A percentile compares a stretch with the other conserved stretches of the same genome.
Evolutionary conservation across 2,329 filamentous ascomycete genomes (phyloP).

Genomic region (Fusarium abutilonis): DNA sequence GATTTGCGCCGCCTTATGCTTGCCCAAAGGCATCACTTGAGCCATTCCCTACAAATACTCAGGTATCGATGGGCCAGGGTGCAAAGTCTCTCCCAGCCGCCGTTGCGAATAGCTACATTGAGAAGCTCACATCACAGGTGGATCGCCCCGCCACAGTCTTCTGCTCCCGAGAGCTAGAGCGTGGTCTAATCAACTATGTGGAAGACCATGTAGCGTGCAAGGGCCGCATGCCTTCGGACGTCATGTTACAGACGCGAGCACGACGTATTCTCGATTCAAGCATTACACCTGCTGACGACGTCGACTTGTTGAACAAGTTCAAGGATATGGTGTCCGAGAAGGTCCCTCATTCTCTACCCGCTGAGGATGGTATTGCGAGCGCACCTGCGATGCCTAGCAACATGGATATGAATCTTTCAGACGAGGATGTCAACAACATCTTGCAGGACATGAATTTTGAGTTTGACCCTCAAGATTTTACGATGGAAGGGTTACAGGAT

Average conservation of each 20-base stretch:
- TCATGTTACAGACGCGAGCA: constrained; percentile 58
- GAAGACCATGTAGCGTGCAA: constrained; percentile 51
- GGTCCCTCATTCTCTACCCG: constrained; percentile 32
- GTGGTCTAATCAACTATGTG: constrained; percentile 62
- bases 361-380: constrained; percentile 5
- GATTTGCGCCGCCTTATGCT: constrained; percentile 66
- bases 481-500: constrained; percentile 45
- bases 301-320: constrained; percentile 63
- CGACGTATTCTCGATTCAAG: constrained; percentile 58
- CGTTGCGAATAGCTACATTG: constrained; percentile 61
- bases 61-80: constrained; percentile 50
- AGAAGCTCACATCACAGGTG: constrained; percentile 56
- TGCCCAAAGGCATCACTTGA: constrained; percentile 55
- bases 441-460: constrained; percentile 58
- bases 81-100: constrained; percentile 56
- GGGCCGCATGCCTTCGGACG: constrained; percentile 59
- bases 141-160: constrained; percentile 63
- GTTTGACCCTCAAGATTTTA: constrained; percentile 47
- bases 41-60: constrained; percentile 48
- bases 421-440: constrained; percentile 54
- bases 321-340: constrained; percentile 56
- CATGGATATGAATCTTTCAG: constrained; percentile 52
- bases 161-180: constrained; percentile 67
- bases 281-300: constrained; percentile 65
- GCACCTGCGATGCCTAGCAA: constrained; percentile 42